Conservation (phyloP, 768 basidiomycete species). For the Agrocybe pediades region DNA sequence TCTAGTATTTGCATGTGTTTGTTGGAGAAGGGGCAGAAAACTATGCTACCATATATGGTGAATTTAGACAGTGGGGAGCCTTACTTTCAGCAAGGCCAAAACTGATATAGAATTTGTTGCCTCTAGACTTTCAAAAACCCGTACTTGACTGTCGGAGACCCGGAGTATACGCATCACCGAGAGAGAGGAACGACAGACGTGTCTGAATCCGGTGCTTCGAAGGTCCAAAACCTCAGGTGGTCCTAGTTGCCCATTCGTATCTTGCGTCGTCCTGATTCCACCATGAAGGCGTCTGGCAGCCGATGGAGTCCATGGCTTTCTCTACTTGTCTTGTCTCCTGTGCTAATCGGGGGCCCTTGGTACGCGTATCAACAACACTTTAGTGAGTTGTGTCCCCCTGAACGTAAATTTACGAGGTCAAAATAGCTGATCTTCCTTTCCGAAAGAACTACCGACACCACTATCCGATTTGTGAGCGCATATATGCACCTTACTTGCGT, state of each 20-base stretch:
- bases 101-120: too few relatives aligned
- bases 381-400: constrained; percentile 37
- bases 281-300: constrained; percentile 26
- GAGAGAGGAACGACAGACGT: not conserved
- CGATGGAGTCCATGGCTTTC: constrained; percentile 66
- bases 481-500: not conserved
- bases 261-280: not conserved
- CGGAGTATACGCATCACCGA: not conserved
- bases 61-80: too few relatives aligned
- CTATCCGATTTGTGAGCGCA: constrained; percentile 50
- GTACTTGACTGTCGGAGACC: not conserved
- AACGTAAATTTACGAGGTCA: not conserved
- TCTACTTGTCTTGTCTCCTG: constrained; percentile 51
- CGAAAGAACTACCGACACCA: constrained; percentile 58
- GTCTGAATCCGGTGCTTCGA: not conserved
- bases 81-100: too few relatives aligned
- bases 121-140: too few relatives aligned
- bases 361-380: constrained; percentile 50
- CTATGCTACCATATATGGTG: too few relatives aligned
- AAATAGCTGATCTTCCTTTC: not conserved
- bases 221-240: not conserved
- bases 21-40: too few relatives aligned
- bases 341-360: constrained; percentile 52
- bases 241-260: not conserved
- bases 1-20: too few relatives aligned